Conservation (phyloP, 2,329 filamentous ascomycete species). For the Claviceps purpurea region DNA sequence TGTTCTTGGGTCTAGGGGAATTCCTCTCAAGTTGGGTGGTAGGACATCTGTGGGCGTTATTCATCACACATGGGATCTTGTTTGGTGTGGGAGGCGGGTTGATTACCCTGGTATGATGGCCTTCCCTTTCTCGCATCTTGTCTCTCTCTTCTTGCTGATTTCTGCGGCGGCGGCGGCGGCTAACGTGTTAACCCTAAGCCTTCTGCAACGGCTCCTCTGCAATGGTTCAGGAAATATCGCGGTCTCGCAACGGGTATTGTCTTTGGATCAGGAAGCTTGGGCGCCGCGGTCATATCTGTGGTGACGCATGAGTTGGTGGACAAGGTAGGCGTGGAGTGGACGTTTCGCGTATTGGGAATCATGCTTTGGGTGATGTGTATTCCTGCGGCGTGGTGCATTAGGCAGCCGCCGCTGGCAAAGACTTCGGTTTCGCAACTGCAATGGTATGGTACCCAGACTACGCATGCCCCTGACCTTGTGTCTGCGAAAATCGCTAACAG, state of each 20-base stretch:
- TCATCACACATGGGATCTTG: conserved; percentile 14
- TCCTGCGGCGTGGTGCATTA: conserved; percentile 13
- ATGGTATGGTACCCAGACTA: conserved; percentile 8
- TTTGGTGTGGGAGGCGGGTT: conserved; percentile 16
- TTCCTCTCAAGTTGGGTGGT: conserved; percentile 14
- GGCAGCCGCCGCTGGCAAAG: conserved; percentile 5
- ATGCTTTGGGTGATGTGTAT: conserved; percentile 16
- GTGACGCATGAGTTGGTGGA: conserved; percentile 11
- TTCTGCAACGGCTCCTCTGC: conserved; percentile 14
- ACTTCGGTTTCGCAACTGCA: conserved; percentile 10
- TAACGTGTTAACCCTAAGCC: conserved; percentile 9
- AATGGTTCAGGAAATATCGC: conserved; percentile 14
- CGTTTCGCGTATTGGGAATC: conserved; percentile 15
- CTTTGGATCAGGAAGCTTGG: conserved; percentile 15
- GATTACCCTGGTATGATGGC: conserved; percentile 11
- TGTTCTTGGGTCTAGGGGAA: conserved; percentile 15
- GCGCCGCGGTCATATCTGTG: conserved; percentile 15
- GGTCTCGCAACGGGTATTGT: conserved; percentile 16
- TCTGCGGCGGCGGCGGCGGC: background rate
- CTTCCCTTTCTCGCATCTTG: background rate
- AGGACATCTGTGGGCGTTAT: conserved; percentile 11
- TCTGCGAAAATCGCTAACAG: background rate
- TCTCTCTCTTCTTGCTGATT: background rate
- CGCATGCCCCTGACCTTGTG: background rate
- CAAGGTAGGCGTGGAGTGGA: conserved; percentile 14